Conservation (phyloP, 345 rosid species). For the Raphanus raphanistrum region DNA sequence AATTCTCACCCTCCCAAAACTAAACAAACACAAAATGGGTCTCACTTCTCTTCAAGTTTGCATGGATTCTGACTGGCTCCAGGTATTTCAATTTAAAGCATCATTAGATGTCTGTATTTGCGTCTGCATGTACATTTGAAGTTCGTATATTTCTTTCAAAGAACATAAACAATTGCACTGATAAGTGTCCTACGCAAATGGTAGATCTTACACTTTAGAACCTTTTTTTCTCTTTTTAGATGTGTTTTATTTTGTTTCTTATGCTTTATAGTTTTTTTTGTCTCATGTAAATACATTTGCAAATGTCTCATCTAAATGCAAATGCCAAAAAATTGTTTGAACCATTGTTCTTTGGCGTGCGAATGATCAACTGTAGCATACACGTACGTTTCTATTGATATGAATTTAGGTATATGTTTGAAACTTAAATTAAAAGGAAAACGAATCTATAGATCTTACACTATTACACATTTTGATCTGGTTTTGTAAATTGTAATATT, state of each 20-base stretch:
- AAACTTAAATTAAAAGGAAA: background rate
- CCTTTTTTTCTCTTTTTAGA: background rate
- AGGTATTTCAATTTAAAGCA: conserved; percentile 45
- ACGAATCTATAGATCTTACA: background rate
- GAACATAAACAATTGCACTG: background rate
- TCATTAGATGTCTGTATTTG: background rate
- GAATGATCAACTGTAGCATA: background rate
- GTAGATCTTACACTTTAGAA: background rate
- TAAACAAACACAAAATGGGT: conserved; percentile 46
- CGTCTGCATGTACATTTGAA: background rate
- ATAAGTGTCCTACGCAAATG: conserved; percentile 2
- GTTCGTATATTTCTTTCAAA: background rate
- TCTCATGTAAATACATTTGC: conserved; percentile 3
- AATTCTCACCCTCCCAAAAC: conserved; percentile 3
- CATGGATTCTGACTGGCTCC: conserved; percentile 98
- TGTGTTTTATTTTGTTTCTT: background rate
- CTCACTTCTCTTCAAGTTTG: conserved; percentile 83
- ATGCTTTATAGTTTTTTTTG: conserved; percentile 8
- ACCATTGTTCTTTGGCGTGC: conserved; percentile 3
- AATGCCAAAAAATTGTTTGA: background rate
- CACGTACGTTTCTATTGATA: background rate
- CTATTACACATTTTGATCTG: background rate
- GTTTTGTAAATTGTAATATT: conserved; percentile 4
- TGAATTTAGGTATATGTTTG: background rate
- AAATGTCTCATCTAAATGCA: background rate